phyloP scores from a whole-genome alignment of 768 basidiomycete species.

The Serendipita sp. region DNA sequence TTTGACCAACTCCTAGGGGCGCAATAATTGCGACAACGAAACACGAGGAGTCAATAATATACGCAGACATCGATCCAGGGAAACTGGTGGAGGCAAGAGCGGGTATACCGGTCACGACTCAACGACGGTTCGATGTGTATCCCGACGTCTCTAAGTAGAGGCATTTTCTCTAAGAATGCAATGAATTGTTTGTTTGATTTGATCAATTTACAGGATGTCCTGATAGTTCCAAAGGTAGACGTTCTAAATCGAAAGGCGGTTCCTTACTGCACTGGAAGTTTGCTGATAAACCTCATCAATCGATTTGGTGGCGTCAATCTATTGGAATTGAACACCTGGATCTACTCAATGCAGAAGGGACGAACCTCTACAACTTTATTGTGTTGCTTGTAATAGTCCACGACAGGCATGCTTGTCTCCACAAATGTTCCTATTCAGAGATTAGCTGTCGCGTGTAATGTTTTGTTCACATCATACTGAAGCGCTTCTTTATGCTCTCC shows the following conservation, averaged over 20 bases:
- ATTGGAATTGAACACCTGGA: not conserved
- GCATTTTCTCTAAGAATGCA: too few relatives aligned
- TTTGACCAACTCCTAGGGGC: slow-evolving; percentile 34
- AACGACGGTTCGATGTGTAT: slow-evolving; percentile 89
- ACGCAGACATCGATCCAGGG: slow-evolving; percentile 60
- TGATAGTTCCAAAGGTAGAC: too few relatives aligned
- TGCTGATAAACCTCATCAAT: slow-evolving; percentile 58
- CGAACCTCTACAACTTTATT: slow-evolving; percentile 69
- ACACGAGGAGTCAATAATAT: slow-evolving; percentile 65
- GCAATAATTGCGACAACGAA: slow-evolving; percentile 55
- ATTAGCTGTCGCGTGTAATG: not conserved
- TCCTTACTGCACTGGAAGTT: not conserved
- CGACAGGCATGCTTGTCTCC: slow-evolving; percentile 83
- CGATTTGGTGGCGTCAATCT: slow-evolving; percentile 56
- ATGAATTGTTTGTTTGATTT: not conserved
- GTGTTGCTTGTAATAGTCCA: slow-evolving; percentile 54
- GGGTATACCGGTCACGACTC: slow-evolving; percentile 82
- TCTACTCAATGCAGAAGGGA: not conserved
- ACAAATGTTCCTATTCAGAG: slow-evolving; percentile 54
- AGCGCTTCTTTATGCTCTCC: slow-evolving; percentile 94
- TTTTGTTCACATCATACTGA: slow-evolving; percentile 37
- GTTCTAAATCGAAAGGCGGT: not conserved
- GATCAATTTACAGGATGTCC: not conserved
- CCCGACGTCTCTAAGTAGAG: slow-evolving; percentile 40
- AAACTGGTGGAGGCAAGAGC: slow-evolving; percentile 48